Evolutionary conservation across 495 filamentous ascomycete genomes (phyloP).

Genomic region (Penicillium maclennaniae): DNA sequence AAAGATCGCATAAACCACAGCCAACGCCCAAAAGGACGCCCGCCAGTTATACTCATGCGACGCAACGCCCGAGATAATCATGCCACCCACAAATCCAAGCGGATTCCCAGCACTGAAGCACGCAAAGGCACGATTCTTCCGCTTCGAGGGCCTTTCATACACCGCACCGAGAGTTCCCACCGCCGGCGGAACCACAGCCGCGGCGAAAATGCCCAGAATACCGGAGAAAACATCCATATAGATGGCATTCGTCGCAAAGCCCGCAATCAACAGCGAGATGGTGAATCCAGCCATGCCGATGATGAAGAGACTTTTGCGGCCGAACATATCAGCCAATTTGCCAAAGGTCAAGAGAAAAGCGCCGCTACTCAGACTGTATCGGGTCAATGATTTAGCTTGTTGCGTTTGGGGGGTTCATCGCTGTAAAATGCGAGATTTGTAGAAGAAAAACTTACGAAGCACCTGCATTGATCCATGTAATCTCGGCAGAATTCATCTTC

Average conservation of each 20-base stretch:
- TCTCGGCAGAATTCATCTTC: slow-evolving; percentile 63
- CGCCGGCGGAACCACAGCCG: slow-evolving; percentile 63
- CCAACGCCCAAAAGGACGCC: slow-evolving; percentile 60
- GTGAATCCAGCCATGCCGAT: slow-evolving; percentile 61
- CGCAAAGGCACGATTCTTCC: slow-evolving; percentile 63
- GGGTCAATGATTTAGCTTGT: slow-evolving; percentile 9
- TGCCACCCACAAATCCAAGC: slow-evolving; percentile 65
- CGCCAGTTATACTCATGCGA: slow-evolving; percentile 66
- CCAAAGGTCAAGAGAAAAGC: slow-evolving; percentile 73
- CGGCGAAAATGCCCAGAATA: slow-evolving; percentile 57
- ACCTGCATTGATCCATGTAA: slow-evolving; percentile 70
- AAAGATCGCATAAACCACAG: slow-evolving; percentile 58
- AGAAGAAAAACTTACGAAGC: slow-evolving; percentile 45
- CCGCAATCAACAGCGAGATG: slow-evolving; percentile 52
- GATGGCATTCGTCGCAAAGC: slow-evolving; percentile 59
- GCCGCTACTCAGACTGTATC: slow-evolving; percentile 57
- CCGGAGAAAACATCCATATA: slow-evolving; percentile 63
- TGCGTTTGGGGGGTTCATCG: too few species aligned
- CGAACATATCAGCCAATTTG: slow-evolving; percentile 69
- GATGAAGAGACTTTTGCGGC: slow-evolving; percentile 66
- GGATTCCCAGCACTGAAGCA: slow-evolving; percentile 69
- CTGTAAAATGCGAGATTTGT: neutral
- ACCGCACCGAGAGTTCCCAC: slow-evolving; percentile 63
- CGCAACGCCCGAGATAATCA: slow-evolving; percentile 62
- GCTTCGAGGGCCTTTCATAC: slow-evolving; percentile 57